Evolutionary conservation across 202 grass and related monocot genomes (phyloP).

Genomic region (Digitaria exilis): DNA sequence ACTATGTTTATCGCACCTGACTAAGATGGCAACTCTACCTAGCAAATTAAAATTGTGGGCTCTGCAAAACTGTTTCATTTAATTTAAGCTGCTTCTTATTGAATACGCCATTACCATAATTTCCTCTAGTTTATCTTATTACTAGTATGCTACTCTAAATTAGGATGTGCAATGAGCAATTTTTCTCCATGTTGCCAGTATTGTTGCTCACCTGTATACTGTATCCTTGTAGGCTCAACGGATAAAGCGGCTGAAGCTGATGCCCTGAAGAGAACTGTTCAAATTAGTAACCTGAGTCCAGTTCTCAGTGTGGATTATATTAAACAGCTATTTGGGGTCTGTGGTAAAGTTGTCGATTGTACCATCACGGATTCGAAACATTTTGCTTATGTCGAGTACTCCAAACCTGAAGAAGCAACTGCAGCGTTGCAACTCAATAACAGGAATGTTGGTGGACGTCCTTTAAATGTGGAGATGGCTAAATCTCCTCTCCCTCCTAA

Average conservation of each 20-base stretch:
- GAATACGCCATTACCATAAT: neutral
- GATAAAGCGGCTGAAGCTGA: conserved; percentile 64
- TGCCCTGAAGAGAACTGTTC: conserved; percentile 82
- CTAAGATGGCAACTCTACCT: neutral
- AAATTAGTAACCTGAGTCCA: conserved; percentile 94
- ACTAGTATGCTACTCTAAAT: neutral
- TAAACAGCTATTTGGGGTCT: conserved; percentile 87
- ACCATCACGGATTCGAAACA: conserved; percentile 80
- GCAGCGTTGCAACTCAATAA: conserved; percentile 77
- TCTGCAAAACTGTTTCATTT: neutral
- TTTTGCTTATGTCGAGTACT: conserved; percentile 87
- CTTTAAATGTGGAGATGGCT: conserved; percentile 97
- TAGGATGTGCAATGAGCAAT: conserved; percentile 1
- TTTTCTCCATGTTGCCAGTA: neutral
- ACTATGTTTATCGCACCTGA: neutral
- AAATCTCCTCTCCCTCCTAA: conserved; percentile 82
- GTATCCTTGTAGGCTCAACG: conserved; percentile 51
- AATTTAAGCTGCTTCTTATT: neutral
- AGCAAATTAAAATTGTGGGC: conserved; percentile 7
- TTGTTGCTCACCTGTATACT: conserved; percentile 18
- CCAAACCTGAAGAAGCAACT: conserved; percentile 87
- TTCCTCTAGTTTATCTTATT: neutral
- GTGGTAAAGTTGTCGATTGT: conserved; percentile 88
- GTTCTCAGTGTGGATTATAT: conserved; percentile 77
- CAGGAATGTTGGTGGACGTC: conserved; percentile 80